phyloP scores from a whole-genome alignment of 495 filamentous ascomycete species.

The Penicillium desertorum region DNA sequence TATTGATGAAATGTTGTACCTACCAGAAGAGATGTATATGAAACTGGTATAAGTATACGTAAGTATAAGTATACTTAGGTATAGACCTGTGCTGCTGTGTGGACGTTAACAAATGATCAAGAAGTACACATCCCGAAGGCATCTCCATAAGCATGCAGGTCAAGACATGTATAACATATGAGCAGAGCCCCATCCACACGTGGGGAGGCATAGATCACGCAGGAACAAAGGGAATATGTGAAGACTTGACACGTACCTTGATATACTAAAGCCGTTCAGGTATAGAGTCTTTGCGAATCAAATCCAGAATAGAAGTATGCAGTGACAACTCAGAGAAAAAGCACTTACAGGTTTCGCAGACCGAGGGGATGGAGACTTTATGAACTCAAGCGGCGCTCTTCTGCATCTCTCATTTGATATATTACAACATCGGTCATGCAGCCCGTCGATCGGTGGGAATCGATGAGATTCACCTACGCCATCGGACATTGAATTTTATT shows the following conservation, averaged over 20 bases:
- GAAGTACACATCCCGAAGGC: background rate
- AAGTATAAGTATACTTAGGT: background rate
- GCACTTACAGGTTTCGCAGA: slow-evolving; percentile 33
- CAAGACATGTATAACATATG: background rate
- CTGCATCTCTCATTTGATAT: slow-evolving; percentile 56
- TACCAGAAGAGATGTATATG: background rate
- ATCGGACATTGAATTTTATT: slow-evolving; percentile 21
- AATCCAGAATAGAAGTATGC: slow-evolving; percentile 16
- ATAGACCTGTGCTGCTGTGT: background rate
- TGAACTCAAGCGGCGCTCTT: slow-evolving; percentile 39
- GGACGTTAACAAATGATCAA: background rate
- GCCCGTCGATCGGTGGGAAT: slow-evolving; percentile 44
- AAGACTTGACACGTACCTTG: slow-evolving; percentile 9
- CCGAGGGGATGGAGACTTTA: slow-evolving; percentile 40
- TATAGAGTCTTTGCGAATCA: slow-evolving; percentile 14
- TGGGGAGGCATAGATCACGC: slow-evolving; percentile 2
- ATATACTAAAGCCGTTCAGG: background rate
- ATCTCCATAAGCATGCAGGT: background rate
- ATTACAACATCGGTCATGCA: slow-evolving; percentile 52
- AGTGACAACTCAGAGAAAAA: slow-evolving; percentile 35
- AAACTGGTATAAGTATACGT: background rate
- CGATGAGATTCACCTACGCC: slow-evolving; percentile 29
- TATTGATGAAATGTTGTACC: background rate
- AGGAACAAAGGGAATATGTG: slow-evolving; percentile 7
- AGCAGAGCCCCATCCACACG: slow-evolving; percentile 6